Evolutionary conservation across 169 alveolate species (phyloP).

Genomic region (Eimeria sp.): DNA sequence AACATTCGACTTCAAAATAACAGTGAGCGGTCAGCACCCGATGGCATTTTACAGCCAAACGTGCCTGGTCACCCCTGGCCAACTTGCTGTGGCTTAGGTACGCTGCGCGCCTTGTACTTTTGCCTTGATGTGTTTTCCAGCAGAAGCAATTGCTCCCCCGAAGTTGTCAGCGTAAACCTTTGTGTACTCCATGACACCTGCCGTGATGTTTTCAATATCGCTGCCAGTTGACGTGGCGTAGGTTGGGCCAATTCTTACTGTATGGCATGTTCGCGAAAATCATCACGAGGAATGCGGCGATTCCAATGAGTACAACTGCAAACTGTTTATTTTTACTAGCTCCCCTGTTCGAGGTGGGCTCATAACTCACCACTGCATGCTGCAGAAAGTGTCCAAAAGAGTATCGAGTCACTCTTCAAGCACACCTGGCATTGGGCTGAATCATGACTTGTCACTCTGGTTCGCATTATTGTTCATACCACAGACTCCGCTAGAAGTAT

Average conservation of each 20-base stretch:
- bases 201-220: neutral
- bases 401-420: constrained; percentile 40
- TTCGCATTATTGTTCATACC: constrained; percentile 5
- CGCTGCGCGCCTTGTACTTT: constrained; percentile 12
- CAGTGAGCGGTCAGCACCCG: neutral
- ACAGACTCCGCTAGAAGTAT: constrained; percentile 50
- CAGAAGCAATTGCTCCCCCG: constrained; percentile 59
- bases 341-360: neutral
- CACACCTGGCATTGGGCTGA: neutral
- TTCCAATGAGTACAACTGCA: constrained; percentile 37
- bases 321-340: neutral
- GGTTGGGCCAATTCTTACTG: constrained; percentile 9
- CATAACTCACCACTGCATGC: constrained; percentile 46
- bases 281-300: constrained; percentile 32
- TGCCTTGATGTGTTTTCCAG: constrained; percentile 72
- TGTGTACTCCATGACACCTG: constrained; percentile 42
- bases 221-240: neutral
- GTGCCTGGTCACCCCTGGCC: neutral
- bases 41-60: neutral
- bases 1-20: constrained; percentile 3
- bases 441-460: neutral
- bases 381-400: constrained; percentile 47
- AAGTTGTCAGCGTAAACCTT: constrained; percentile 26
- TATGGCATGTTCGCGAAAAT: constrained; percentile 66
- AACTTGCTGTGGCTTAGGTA: constrained; percentile 27